phyloP scores from a whole-genome alignment of 2,329 filamentous ascomycete species.

The Fusarium sp. region DNA sequence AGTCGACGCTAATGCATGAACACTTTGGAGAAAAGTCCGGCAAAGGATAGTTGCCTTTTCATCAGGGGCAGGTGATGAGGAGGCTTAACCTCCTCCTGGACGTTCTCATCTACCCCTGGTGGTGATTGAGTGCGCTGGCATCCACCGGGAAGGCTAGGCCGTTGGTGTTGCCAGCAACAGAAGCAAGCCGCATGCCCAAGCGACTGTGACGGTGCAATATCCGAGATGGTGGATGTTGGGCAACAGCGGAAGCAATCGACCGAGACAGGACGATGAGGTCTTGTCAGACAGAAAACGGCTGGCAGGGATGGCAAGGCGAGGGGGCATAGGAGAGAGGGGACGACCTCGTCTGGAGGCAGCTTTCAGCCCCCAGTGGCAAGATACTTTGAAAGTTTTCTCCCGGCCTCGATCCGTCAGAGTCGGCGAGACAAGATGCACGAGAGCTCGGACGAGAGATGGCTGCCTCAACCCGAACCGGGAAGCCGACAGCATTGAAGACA shows the following conservation, averaged over 20 bases:
- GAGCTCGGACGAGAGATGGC: slow-evolving; percentile 1
- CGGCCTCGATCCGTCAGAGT: slow-evolving; percentile 4
- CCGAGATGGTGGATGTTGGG: slow-evolving; percentile 6
- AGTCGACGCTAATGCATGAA: slow-evolving; percentile 36
- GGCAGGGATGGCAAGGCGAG: slow-evolving; percentile 7
- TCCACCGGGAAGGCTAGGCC: not conserved
- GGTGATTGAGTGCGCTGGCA: not conserved
- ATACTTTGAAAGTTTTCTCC: slow-evolving; percentile 10
- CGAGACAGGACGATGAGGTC: slow-evolving; percentile 17
- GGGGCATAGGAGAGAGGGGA: slow-evolving; percentile 3
- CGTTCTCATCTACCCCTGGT: not conserved
- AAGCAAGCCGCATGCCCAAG: not conserved
- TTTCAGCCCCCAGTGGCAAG: slow-evolving; percentile 24
- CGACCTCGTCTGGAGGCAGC: not conserved
- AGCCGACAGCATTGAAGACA: slow-evolving; percentile 13
- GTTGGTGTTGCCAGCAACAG: not conserved
- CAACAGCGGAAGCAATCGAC: slow-evolving; percentile 20
- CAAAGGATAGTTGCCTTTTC: not conserved
- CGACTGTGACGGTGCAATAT: slow-evolving; percentile 2
- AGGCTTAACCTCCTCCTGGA: not conserved
- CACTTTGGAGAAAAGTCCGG: slow-evolving; percentile 21
- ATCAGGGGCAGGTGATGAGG: slow-evolving; percentile 11
- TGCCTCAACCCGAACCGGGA: slow-evolving; percentile 6
- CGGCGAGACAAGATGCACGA: slow-evolving; percentile 8
- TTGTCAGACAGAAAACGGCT: slow-evolving; percentile 23